Evolutionary conservation across 345 rosid species (phyloP).

Genomic region (Brassica juncea): DNA sequence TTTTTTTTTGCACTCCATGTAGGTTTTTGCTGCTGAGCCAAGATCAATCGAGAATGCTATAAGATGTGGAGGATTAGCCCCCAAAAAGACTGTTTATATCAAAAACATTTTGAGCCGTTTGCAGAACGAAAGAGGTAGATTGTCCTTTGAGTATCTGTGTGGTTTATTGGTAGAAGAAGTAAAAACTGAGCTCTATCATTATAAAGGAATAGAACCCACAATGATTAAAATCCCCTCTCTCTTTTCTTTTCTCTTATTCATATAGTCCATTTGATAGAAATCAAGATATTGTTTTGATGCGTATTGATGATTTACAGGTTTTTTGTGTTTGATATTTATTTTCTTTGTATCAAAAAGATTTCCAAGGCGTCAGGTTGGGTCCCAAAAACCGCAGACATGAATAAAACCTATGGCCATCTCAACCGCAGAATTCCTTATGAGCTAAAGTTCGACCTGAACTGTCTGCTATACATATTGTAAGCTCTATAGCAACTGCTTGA

Average conservation of each 20-base stretch:
- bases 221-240: constrained; percentile 49
- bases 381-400: constrained; percentile 68
- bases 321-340: constrained; percentile 11
- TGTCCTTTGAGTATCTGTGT: no score
- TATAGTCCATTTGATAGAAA: not conserved
- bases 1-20: not conserved
- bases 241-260: not conserved
- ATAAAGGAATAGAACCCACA: constrained; percentile 82
- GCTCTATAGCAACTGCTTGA: constrained; percentile 58
- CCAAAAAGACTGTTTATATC: no score
- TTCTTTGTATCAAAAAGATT: constrained; percentile 31
- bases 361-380: constrained; percentile 84
- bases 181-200: constrained; percentile 67
- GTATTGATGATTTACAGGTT: constrained; percentile 49
- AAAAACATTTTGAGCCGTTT: no score
- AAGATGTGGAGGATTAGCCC: no score
- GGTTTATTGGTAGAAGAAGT: no score
- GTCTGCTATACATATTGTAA: constrained; percentile 85
- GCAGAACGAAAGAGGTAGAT: no score
- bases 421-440: constrained; percentile 69
- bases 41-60: no score
- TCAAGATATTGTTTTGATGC: not conserved
- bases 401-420: constrained; percentile 73
- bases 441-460: constrained; percentile 86
- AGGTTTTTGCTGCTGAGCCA: no score